A percentile compares a stretch with the other conserved stretches of the same genome.
Conservation (phyloP, 2,329 filamentous ascomycete species). For the Ceratocystis cacaofunesta region DNA sequence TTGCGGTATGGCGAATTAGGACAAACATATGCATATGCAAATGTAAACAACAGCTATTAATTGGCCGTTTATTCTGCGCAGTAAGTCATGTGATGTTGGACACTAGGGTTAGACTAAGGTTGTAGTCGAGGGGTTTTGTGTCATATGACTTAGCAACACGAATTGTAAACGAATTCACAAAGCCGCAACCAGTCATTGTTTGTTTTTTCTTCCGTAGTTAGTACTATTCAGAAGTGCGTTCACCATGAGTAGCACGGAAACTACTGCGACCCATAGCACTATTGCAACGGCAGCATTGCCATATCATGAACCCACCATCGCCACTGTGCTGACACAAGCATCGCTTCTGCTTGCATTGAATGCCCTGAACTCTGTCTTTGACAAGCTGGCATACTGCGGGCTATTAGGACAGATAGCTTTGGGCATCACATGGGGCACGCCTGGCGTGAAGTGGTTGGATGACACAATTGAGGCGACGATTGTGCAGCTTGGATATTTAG, state of each 20-base stretch:
- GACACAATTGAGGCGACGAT: constrained; percentile 37
- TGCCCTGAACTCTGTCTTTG: constrained; percentile 38
- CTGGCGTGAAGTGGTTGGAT: constrained; percentile 46
- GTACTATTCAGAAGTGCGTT: too few species aligned
- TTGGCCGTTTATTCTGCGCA: too few species aligned
- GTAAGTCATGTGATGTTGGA: too few species aligned
- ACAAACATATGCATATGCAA: not conserved
- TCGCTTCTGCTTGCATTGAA: constrained; percentile 52
- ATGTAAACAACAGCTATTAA: too few species aligned
- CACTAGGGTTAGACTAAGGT: too few species aligned
- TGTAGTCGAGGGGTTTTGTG: too few species aligned
- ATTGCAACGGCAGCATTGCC: not conserved
- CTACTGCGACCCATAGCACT: not conserved
- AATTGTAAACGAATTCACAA: too few species aligned
- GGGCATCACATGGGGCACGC: constrained; percentile 55
- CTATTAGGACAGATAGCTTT: constrained; percentile 57
- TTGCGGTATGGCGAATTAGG: too few species aligned
- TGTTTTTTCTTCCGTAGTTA: too few species aligned
- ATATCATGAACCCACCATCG: not conserved
- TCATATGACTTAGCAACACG: too few species aligned
- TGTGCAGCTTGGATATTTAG: constrained; percentile 55
- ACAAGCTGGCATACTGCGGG: constrained; percentile 51
- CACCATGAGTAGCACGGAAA: not conserved
- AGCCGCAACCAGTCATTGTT: not conserved
- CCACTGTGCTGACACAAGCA: constrained; percentile 24